These are phyloP conservation scores for Verticillium alfalfae DNA, from an alignment of 2,329 filamentous ascomycete genomes.

Conservation along the genomic window DNA sequence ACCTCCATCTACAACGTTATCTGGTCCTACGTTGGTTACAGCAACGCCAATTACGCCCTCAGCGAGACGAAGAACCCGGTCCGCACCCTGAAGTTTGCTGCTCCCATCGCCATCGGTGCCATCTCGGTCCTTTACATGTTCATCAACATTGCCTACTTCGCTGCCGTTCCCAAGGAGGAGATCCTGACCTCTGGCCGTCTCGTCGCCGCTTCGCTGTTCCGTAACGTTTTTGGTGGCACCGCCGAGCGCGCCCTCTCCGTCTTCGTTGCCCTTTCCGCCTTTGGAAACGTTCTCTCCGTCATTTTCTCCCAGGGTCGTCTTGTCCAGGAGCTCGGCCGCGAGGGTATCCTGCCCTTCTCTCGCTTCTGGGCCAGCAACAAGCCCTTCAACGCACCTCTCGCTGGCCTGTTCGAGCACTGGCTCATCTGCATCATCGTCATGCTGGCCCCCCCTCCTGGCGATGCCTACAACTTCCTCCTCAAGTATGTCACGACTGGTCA, in stretches of 20 bases:
- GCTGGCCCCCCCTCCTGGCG: conserved; percentile 60
- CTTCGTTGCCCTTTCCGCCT: conserved; percentile 62
- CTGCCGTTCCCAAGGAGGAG: conserved; percentile 47
- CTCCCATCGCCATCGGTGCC: conserved; percentile 51
- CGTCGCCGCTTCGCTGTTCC: conserved; percentile 49
- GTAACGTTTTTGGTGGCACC: conserved; percentile 45
- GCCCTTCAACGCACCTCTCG: conserved; percentile 57
- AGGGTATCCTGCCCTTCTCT: conserved; percentile 61
- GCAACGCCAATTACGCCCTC: conserved; percentile 62
- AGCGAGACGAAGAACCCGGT: conserved; percentile 63
- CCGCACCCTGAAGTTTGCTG: conserved; percentile 60
- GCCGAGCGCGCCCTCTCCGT: conserved; percentile 57
- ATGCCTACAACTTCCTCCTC: conserved; percentile 59
- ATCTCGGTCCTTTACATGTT: conserved; percentile 61
- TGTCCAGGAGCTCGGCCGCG: conserved; percentile 60
- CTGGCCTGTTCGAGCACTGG: conserved; percentile 60
- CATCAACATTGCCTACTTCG: conserved; percentile 63
- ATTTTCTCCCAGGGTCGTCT: conserved; percentile 65
- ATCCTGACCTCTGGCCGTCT: conserved; percentile 46
- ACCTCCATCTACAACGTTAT: conserved; percentile 68
- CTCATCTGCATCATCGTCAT: conserved; percentile 60
- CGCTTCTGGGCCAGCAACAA: conserved; percentile 58
- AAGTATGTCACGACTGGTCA: conserved; percentile 33
- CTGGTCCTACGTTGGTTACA: conserved; percentile 65
- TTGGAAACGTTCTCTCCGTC: conserved; percentile 62